These are phyloP conservation scores for Vigna mungo DNA, from an alignment of 306 rosid species.

Conservation along the genomic window DNA sequence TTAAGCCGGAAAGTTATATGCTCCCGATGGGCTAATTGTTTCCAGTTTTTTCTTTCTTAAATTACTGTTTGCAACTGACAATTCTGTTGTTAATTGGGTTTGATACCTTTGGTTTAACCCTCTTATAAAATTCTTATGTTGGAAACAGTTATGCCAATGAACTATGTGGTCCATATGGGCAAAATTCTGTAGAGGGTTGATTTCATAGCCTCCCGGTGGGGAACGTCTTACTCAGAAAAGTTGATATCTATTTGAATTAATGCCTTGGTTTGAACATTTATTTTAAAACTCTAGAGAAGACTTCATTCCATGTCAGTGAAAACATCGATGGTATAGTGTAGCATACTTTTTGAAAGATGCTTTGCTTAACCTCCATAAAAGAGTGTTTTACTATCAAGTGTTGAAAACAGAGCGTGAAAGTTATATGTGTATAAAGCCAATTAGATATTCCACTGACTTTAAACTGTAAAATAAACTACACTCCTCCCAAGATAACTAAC, in stretches of 20 bases:
- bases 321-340: constrained; percentile 16
- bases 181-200: constrained; percentile 31
- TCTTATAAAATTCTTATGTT: background rate
- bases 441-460: constrained; percentile 8
- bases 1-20: constrained; percentile 24
- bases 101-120: too few relatives aligned
- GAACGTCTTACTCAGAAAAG: constrained; percentile 19
- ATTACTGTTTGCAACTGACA: constrained; percentile 19
- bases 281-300: constrained; percentile 4
- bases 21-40: background rate
- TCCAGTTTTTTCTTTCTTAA: constrained; percentile 3
- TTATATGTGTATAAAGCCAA: constrained; percentile 8
- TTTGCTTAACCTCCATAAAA: constrained; percentile 14
- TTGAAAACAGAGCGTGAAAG: background rate
- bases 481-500: constrained; percentile 1
- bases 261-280: background rate
- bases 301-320: constrained; percentile 19
- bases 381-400: constrained; percentile 23
- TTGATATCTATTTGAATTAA: constrained; percentile 23
- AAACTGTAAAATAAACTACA: background rate
- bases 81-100: background rate
- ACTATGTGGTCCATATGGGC: constrained; percentile 6
- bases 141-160: background rate
- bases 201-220: constrained; percentile 19
- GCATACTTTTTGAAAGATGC: constrained; percentile 22